Evolutionary conservation across 2,329 filamentous ascomycete species (phyloP).

Genomic region (Fusarium burgessii): DNA sequence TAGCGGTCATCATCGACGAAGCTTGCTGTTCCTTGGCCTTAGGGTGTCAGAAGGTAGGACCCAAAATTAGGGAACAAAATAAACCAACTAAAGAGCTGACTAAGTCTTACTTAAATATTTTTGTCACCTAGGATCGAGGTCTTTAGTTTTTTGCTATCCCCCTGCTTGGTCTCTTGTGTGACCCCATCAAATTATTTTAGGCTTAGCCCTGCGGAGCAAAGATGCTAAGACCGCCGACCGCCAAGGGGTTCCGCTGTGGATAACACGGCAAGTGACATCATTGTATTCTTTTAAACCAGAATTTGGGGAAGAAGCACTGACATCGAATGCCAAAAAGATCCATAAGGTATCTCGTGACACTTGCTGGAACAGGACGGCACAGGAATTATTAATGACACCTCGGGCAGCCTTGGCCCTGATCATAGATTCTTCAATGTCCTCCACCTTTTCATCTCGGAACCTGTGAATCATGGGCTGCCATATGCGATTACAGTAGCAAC

Average conservation of each 20-base stretch:
- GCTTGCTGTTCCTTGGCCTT: constrained; percentile 22
- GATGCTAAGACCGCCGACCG: constrained; percentile 12
- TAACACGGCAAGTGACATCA: constrained; percentile 38
- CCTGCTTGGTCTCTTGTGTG: neutral
- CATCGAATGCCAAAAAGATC: neutral
- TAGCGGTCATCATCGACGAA: constrained; percentile 38
- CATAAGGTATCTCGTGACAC: constrained; percentile 14
- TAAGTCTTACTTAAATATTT: no score
- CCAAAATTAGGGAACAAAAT: neutral
- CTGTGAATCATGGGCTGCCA: constrained; percentile 1
- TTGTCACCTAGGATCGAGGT: no score
- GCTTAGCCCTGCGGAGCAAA: constrained; percentile 14
- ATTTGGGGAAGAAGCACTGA: constrained; percentile 20
- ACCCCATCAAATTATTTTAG: constrained; percentile 6
- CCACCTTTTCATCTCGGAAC: neutral
- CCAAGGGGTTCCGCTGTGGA: constrained; percentile 27
- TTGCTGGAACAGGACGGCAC: neutral
- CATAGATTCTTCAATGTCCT: neutral
- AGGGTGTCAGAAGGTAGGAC: neutral
- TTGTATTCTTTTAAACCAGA: constrained; percentile 13
- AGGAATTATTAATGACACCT: constrained; percentile 11
- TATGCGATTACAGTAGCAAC: constrained; percentile 3
- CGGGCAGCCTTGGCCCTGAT: neutral
- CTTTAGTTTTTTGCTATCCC: no score
- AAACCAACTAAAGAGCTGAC: neutral